A percentile compares a stretch with the other conserved stretches of the same genome.
Conservation (phyloP, 140 eudicot genomes). For the Flaveria floridana region DNA sequence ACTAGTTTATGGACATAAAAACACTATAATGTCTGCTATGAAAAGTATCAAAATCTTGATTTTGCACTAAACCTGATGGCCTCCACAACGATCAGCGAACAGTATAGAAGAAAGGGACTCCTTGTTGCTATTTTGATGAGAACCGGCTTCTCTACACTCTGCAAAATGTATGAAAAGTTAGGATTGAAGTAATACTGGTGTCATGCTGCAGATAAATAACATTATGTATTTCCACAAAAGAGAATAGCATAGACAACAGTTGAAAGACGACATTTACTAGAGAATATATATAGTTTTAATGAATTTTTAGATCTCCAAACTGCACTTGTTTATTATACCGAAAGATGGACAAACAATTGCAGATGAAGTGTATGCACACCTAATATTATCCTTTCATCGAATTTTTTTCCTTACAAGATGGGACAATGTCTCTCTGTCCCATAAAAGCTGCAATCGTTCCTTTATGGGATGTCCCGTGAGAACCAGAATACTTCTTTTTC, state of each 20-base stretch:
- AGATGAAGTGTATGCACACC: neutral
- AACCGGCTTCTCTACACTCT: slow-evolving; percentile 22
- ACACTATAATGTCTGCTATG: slow-evolving; percentile 17
- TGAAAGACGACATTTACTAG: neutral
- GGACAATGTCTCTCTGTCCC: neutral
- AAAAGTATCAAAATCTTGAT: slow-evolving; percentile 39
- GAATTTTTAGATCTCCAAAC: neutral
- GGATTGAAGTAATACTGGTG: slow-evolving; percentile 10
- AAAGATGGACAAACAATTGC: neutral
- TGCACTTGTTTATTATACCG: neutral
- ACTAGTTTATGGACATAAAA: slow-evolving; percentile 27
- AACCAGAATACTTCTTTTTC: neutral
- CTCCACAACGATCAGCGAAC: slow-evolving; percentile 10
- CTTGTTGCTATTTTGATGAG: slow-evolving; percentile 16
- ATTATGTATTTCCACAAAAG: neutral
- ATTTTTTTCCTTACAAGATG: neutral
- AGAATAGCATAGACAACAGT: neutral
- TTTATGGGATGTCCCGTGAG: slow-evolving; percentile 1
- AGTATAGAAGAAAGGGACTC: neutral
- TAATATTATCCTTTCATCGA: neutral
- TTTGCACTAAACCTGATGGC: slow-evolving; percentile 22
- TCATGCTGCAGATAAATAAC: neutral
- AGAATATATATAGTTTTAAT: neutral
- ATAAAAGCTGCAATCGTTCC: neutral
- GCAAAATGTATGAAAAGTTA: slow-evolving; percentile 11